Evolutionary conservation across 2,329 filamentous ascomycete genomes (phyloP).

Genomic region (Ceratocystis huliohia): DNA sequence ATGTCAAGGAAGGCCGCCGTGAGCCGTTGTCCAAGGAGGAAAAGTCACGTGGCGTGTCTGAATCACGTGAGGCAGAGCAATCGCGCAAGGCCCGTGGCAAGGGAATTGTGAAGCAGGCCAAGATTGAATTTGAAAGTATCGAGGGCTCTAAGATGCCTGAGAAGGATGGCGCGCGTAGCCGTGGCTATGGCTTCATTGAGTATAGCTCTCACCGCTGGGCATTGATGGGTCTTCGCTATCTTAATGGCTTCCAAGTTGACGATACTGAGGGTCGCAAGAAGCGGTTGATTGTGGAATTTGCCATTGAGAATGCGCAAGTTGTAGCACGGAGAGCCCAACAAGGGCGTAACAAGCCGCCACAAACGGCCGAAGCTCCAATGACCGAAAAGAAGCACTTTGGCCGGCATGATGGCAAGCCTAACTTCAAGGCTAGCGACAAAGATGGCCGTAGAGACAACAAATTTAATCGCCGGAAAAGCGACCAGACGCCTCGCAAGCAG

Average conservation of each 20-base stretch:
- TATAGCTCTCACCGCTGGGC: slow-evolving; percentile 89
- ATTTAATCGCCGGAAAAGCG: slow-evolving; percentile 16
- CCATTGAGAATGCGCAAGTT: slow-evolving; percentile 95
- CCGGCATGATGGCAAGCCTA: slow-evolving; percentile 2
- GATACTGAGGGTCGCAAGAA: slow-evolving; percentile 64
- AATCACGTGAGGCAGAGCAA: slow-evolving; percentile 68
- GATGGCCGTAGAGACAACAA: slow-evolving; percentile 21
- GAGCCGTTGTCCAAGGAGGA: slow-evolving; percentile 83
- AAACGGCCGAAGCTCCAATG: neutral
- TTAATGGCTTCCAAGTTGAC: slow-evolving; percentile 62
- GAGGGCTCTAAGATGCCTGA: slow-evolving; percentile 76
- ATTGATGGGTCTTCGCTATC: slow-evolving; percentile 84
- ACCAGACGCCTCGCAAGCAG: slow-evolving; percentile 28
- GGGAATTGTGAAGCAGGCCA: slow-evolving; percentile 79
- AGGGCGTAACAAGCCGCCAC: slow-evolving; percentile 10
- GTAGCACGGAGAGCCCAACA: slow-evolving; percentile 52
- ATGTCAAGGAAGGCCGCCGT: slow-evolving; percentile 68
- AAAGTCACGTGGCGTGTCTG: slow-evolving; percentile 61
- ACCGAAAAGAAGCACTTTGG: slow-evolving; percentile 10
- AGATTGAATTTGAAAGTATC: slow-evolving; percentile 81
- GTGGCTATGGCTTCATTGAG: slow-evolving; percentile 95
- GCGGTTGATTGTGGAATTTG: slow-evolving; percentile 87
- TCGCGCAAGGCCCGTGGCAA: slow-evolving; percentile 71
- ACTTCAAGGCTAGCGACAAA: slow-evolving; percentile 2
- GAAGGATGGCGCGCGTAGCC: slow-evolving; percentile 65